These are phyloP conservation scores for Calophaca sinica DNA, from an alignment of 306 rosid species.

Conservation along the genomic window DNA sequence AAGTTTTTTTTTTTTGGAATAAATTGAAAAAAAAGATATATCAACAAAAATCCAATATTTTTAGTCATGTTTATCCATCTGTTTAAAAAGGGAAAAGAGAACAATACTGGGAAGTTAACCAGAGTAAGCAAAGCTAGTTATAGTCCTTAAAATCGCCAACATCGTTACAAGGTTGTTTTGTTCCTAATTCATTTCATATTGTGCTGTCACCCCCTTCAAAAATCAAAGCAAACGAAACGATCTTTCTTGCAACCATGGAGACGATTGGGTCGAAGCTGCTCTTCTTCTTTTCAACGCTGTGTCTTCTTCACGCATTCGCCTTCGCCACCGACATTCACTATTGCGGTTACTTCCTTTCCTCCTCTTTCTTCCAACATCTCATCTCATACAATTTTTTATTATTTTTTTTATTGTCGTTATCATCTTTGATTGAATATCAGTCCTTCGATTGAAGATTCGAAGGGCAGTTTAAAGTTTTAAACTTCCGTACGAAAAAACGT, in stretches of 20 bases:
- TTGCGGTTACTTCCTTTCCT: conserved; percentile 42
- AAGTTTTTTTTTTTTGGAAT: too few relatives aligned
- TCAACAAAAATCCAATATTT: too few relatives aligned
- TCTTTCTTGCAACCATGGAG: conserved; percentile 34
- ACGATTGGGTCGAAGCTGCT: conserved; percentile 43
- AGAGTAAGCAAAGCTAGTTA: neutral
- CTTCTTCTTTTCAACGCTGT: conserved; percentile 47
- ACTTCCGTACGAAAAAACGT: neutral
- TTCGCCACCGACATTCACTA: conserved; percentile 53
- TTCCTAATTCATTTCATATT: neutral
- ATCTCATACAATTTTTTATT: neutral
- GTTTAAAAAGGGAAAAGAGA: neutral
- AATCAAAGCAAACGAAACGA: neutral
- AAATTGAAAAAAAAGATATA: too few relatives aligned
- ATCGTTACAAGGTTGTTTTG: neutral
- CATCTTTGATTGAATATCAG: neutral
- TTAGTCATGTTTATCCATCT: too few relatives aligned
- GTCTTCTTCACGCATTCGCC: conserved; percentile 49
- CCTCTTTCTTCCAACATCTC: too few relatives aligned
- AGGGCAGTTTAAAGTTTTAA: neutral
- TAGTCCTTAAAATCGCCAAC: neutral
- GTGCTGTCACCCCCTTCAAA: neutral
- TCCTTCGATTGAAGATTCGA: neutral
- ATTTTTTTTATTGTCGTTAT: neutral
- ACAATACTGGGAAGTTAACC: neutral